A percentile compares a stretch with the other conserved stretches of the same genome.
These are phyloP conservation scores for Cinnamomum micranthum DNA, from an alignment of 164 flowering plant genomes.

Conservation along the genomic window DNA sequence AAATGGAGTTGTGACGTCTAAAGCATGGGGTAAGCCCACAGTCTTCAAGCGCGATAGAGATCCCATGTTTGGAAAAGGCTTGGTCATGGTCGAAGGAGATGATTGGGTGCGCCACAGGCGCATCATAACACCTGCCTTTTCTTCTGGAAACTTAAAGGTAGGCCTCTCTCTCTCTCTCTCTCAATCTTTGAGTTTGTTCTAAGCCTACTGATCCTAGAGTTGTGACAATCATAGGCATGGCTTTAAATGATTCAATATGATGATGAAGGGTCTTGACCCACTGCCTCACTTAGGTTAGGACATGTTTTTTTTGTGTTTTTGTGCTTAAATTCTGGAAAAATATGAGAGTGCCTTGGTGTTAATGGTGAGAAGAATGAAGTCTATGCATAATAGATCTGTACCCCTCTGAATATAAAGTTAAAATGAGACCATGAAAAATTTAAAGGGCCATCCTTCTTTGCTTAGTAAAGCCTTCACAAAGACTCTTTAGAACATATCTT, in stretches of 20 bases:
- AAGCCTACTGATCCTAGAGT: neutral
- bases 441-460: too few relatives aligned
- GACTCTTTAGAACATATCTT: too few relatives aligned
- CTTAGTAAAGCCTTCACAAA: too few relatives aligned
- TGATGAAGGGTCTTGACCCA: neutral
- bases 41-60: constrained; percentile 71
- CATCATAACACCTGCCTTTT: constrained; percentile 69
- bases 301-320: neutral
- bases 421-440: too few relatives aligned
- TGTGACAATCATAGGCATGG: neutral
- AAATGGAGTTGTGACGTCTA: constrained; percentile 40
- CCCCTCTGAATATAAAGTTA: too few relatives aligned
- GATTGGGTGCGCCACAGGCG: constrained; percentile 77
- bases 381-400: too few relatives aligned
- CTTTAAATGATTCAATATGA: neutral
- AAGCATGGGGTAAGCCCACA: constrained; percentile 87
- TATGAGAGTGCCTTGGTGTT: too few relatives aligned
- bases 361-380: too few relatives aligned
- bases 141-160: constrained; percentile 68
- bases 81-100: constrained; percentile 76
- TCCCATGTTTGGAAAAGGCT: constrained; percentile 87
- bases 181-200: neutral
- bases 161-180: constrained; percentile 6
- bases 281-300: neutral
- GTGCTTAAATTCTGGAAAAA: neutral